Base-by-base conservation (phyloP, 1,139 yeast species). In the Hyphopichia pseudoburtonii region DNA sequence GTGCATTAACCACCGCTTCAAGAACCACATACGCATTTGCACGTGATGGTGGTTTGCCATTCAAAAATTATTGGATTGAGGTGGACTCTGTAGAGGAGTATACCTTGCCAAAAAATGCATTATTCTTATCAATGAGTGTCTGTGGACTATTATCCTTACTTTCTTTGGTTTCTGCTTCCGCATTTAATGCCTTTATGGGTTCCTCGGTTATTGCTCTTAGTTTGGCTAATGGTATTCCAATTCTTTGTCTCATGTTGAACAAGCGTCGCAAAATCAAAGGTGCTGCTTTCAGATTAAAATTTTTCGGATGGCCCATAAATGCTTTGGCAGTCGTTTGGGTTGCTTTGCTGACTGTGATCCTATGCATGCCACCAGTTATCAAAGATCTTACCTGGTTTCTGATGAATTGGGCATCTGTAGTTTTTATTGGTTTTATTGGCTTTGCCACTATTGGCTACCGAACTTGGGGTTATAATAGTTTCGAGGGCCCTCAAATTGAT, bases 21-120 rank as follows among this genome's bases (percentile, higher is more conserved):
- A 78, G 96, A 66, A 81, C 87, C 25, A 85, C 90, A 1, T 88
- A 81, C 65, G 88, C 95, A 11, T 82, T 88, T 62, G 87, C 95
- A 36, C 78, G 97, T 60, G 97, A 88, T 57, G 89, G 86, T 32
- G 96, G 94, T 0, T 64, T 88, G 33, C 96, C 96, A 0, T 80
- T 73, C 48, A 77, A 82, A 41, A 66, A 73, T 9, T 56, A 73
- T 28, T 85, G 89, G 85, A 73, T 80, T 4, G 73, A 75, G 47
- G 87, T 86, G 30, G 82, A 82, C 45, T 67, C 78, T 2, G 59
- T 65, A 10, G 82, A 82, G 34, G 78, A 75, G 43, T 71, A 67
- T 40, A 66, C 63, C 9, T 80, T 85, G 17, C 96, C 95, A 1
- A 80, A 76, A 47, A 80, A 86, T 57, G 87, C 95, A 1, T 69